phyloP scores from a whole-genome alignment of 495 filamentous ascomycete species.

The Neurospora discreta region DNA sequence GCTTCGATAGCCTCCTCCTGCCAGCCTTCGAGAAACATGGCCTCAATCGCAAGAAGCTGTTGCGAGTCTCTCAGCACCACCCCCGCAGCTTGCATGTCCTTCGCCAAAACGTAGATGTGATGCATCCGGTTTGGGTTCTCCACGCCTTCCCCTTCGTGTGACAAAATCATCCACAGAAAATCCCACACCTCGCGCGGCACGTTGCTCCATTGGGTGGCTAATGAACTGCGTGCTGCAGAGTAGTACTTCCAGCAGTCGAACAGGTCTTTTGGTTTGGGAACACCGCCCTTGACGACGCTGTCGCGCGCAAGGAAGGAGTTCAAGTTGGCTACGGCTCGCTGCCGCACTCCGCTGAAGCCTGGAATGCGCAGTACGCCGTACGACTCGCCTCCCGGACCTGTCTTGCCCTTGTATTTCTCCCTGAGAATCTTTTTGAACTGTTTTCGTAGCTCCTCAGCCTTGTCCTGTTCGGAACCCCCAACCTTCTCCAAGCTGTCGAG shows the following conservation, averaged over 20 bases:
- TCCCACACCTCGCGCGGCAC: slow-evolving; percentile 44
- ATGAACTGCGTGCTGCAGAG: slow-evolving; percentile 28
- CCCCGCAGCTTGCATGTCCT: slow-evolving; percentile 49
- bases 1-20: slow-evolving; percentile 48
- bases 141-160: slow-evolving; percentile 15
- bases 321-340: slow-evolving; percentile 11
- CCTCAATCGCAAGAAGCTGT: slow-evolving; percentile 52
- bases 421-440: slow-evolving; percentile 26
- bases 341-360: slow-evolving; percentile 17
- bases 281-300: slow-evolving; percentile 17
- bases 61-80: slow-evolving; percentile 43
- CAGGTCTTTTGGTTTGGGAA: slow-evolving; percentile 18
- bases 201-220: slow-evolving; percentile 30
- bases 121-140: slow-evolving; percentile 43
- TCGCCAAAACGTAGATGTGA: slow-evolving; percentile 47
- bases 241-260: slow-evolving; percentile 34
- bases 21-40: slow-evolving; percentile 49
- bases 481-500: slow-evolving; percentile 25
- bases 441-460: slow-evolving; percentile 19
- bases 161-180: slow-evolving; percentile 41
- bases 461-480: slow-evolving; percentile 20
- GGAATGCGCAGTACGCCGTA: slow-evolving; percentile 13
- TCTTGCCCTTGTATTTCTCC: slow-evolving; percentile 24
- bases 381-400: slow-evolving; percentile 14
- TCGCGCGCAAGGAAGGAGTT: slow-evolving; percentile 20